Conservation (phyloP, 2,329 filamentous ascomycete species). For the Teratosphaeria zuluensis region DNA sequence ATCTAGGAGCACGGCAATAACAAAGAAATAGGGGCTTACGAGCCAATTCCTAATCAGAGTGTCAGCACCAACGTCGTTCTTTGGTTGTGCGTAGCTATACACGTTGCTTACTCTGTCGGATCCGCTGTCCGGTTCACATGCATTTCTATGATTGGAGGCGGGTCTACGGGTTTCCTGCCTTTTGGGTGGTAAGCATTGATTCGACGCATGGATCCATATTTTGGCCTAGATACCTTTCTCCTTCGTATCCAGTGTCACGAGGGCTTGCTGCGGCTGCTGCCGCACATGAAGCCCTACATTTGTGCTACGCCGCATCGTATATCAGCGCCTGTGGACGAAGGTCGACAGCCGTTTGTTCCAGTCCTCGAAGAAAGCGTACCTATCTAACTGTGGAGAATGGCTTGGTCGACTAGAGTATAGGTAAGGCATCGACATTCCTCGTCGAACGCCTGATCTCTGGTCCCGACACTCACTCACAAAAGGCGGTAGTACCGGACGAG, state of each 20-base stretch:
- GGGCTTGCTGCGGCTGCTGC: constrained; percentile 58
- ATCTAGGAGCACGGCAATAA: constrained; percentile 45
- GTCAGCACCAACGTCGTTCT: constrained; percentile 4
- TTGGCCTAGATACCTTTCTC: constrained; percentile 52
- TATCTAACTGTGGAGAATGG: background rate
- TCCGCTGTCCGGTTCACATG: constrained; percentile 31
- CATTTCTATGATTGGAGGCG: constrained; percentile 74
- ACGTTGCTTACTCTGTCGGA: constrained; percentile 5
- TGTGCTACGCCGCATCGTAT: constrained; percentile 31
- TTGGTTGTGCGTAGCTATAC: background rate
- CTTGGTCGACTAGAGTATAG: background rate
- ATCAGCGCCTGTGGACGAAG: background rate
- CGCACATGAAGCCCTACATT: constrained; percentile 50
- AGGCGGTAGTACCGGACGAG: background rate
- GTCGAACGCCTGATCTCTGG: background rate
- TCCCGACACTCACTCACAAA: background rate
- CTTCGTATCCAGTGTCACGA: constrained; percentile 57
- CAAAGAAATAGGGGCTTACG: constrained; percentile 56
- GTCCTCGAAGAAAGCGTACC: background rate
- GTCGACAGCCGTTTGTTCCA: background rate
- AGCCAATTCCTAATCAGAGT: constrained; percentile 43
- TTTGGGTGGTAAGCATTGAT: background rate
- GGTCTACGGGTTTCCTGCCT: constrained; percentile 71
- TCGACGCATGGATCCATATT: background rate
- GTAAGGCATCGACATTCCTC: constrained; percentile 4